Base-by-base conservation (phyloP, 2,329 filamentous ascomycete species). In the Neofusicoccum sp. region DNA sequence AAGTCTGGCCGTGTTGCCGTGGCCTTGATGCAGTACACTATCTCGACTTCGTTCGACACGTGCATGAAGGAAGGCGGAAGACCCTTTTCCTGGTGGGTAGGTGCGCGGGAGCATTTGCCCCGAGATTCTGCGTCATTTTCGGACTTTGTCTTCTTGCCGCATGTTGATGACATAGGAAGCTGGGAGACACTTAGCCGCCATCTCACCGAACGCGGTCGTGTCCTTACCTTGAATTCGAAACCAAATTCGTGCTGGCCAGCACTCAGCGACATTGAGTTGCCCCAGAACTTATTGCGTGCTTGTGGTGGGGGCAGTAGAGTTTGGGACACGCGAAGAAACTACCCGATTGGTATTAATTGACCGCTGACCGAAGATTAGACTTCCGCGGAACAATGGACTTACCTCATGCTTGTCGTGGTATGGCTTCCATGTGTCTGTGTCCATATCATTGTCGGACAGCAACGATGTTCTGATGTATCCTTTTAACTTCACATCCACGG, bases 361-460 rank as follows among this genome's bases (percentile, higher is more conserved):
- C 20, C 14, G 30, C 45, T 48, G 14, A 24, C 45, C 8, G 14
- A 20, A 6, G 30, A 26, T 14, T 16, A 30, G 26, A 30, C 12
- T 6, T 3, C 11, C 26, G 26, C 44, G 28, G 26, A 30, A 7
- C 8, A 20, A 20, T 30, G 30, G n/a, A 33, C 3, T 16, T 41
- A 54, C 51, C 51, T 54, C 51, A 20, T 54, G 36, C n/a, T 54
- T 31, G n/a, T 31, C 36, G 20, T 54, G 36, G 28, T 31, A 54
- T 26, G 51, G 51, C n/a, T 33, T 54, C 26, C 34, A 41, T 16
- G 34, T 53, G 12, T 53, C 49, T 5, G 34, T 30, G 14, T 54
- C 38, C 14, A 41, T 31, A 11, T 43, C 51, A 31, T 43, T 30
- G 8, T 41, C 36, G 4, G 51, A 20, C 26, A 31, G 26, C 26